Evolutionary conservation across 345 rosid species (phyloP).

Genomic region (Sisymbrium irio): DNA sequence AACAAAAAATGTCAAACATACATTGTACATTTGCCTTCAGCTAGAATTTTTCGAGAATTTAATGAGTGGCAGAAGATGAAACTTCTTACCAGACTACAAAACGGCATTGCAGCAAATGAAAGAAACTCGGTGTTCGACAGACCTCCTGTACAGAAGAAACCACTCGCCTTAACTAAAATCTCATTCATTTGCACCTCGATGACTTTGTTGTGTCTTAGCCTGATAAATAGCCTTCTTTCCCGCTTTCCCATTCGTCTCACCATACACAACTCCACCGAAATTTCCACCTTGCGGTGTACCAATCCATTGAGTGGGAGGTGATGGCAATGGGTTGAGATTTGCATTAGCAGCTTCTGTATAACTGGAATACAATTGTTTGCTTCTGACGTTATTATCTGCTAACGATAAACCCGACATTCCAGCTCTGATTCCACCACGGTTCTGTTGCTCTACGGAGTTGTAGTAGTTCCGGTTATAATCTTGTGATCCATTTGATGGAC

Average conservation of each 20-base stretch:
- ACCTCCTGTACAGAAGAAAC: constrained; percentile 16
- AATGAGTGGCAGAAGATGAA: not conserved
- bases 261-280: constrained; percentile 30
- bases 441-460: constrained; percentile 49
- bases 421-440: constrained; percentile 46
- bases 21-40: constrained; percentile 3
- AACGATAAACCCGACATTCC: constrained; percentile 53
- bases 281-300: constrained; percentile 33
- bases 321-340: constrained; percentile 45
- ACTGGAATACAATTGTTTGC: constrained; percentile 33
- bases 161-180: not conserved
- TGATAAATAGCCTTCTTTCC: constrained; percentile 54
- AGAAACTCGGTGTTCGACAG: not conserved
- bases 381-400: constrained; percentile 50
- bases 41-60: not conserved
- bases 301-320: constrained; percentile 72
- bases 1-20: not conserved
- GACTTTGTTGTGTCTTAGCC: constrained; percentile 41
- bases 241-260: constrained; percentile 48
- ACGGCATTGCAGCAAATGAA: constrained; percentile 4
- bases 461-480: constrained; percentile 46
- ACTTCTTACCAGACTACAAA: not conserved
- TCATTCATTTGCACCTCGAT: constrained; percentile 25
- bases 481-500: constrained; percentile 44
- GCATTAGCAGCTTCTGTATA: constrained; percentile 36